Evolutionary conservation across 192 early-diverging fungal genomes (phyloP).

Genomic region (Backusella morwellensis): DNA sequence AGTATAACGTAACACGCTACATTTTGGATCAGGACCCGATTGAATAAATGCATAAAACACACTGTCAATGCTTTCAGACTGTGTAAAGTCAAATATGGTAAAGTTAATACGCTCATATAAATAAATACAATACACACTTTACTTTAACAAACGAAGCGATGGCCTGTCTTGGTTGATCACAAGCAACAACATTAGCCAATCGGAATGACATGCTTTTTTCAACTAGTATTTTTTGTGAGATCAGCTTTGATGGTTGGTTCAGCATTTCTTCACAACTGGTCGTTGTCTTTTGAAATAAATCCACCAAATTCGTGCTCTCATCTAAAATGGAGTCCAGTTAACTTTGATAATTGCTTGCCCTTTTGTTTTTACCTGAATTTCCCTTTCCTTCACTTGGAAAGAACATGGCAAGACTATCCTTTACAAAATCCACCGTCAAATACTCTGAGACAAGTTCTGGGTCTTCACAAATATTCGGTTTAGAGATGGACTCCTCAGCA

Average conservation of each 20-base stretch:
- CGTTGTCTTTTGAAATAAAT: background rate
- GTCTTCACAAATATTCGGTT: background rate
- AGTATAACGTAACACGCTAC: conserved; percentile 1
- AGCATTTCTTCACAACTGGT: conserved; percentile 7
- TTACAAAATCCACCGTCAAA: background rate
- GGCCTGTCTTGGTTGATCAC: conserved; percentile 4
- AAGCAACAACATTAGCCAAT: background rate
- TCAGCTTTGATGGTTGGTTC: background rate
- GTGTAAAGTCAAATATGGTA: background rate
- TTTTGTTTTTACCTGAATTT: background rate
- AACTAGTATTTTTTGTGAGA: background rate
- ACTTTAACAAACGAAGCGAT: background rate
- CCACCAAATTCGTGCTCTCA: background rate
- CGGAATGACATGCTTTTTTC: background rate
- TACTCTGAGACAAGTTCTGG: conserved; percentile 1
- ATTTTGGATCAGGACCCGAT: conserved; percentile 7
- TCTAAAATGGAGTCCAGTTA: background rate
- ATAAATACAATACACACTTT: background rate
- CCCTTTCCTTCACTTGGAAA: background rate
- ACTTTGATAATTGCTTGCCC: background rate
- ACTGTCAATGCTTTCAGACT: conserved; percentile 3
- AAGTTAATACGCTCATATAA: background rate
- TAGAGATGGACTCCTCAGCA: background rate
- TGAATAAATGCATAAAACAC: conserved; percentile 13
- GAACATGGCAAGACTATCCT: background rate